Evolutionary conservation across 331 rosid genomes (phyloP), one percentile per base, ranked within the genome.

Genomic region (Malus hybrid): DNA sequence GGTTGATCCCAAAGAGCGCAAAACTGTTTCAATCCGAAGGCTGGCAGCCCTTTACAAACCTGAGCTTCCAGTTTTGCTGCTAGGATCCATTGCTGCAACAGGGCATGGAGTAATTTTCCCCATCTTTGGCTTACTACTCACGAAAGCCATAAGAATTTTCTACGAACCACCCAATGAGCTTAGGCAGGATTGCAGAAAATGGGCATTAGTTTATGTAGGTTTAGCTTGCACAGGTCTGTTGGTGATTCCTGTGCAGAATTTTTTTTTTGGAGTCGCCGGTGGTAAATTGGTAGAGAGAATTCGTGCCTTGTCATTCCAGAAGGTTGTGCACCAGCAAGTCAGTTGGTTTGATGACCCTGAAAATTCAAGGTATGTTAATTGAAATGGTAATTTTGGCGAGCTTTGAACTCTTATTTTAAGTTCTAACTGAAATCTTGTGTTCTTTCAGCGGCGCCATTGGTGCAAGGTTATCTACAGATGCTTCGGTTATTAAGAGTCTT

Each of bases 291-390:
- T 93, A 20, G 83, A 87, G 74, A 81, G 96, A 65, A 87, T 93
- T 71, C 88, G 96, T 33, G 85, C 90, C 12, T 2, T 90, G 86
- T 81, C 93, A 76, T 93, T 90, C 34, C 79, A 80, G 73, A 93
- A 86, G 74, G 81, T 90, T 71, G 93, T 90, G 67, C 90, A 93
- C 82, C 96, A 88, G 76, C 90, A 94, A 64, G 85, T 94, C 50
- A 63, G 96, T 55, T 94, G 97, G 94, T 94, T 94, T 70, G 99
- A 94, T 76, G 92, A 90, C 80, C 89, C 95, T 62, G 90, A 82
- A 65, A 89, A 87, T 73, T 92, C 93, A 39, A 87, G 90, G 94
- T 89, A 46, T 20, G 77, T 68, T 12, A 6, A 42, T 1, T 34
- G 15, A 62, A 33, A 9, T 3, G 5, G 7, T 5, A 15, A 14